phyloP scores from a whole-genome alignment of 371 early-diverging fungal genomes.

The Apophysomyces elegans region DNA sequence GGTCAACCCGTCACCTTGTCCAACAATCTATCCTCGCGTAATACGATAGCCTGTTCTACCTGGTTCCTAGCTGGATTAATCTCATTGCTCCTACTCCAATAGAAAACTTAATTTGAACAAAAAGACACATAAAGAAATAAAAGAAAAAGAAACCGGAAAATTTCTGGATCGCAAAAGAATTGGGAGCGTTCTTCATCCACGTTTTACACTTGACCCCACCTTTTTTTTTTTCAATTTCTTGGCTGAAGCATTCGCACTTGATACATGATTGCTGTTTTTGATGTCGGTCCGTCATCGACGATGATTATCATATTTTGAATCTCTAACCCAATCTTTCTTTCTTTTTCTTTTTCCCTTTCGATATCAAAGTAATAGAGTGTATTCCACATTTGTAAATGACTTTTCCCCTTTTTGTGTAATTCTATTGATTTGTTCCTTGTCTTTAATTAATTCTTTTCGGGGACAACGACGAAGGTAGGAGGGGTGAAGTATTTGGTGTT shows the following conservation, averaged over 20 bases:
- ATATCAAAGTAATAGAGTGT: background rate
- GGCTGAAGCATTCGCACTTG: no score
- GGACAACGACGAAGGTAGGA: constrained; percentile 61
- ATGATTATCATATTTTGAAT: no score
- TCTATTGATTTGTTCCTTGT: constrained; percentile 10
- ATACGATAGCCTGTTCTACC: background rate
- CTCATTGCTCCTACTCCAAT: background rate
- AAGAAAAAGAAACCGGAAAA: background rate
- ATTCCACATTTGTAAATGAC: background rate
- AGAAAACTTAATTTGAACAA: background rate
- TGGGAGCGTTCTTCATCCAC: no score
- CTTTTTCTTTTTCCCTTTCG: no score
- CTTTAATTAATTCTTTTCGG: constrained; percentile 41
- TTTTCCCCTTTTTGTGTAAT: background rate
- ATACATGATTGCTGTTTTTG: no score
- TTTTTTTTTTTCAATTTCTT: no score
- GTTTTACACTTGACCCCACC: no score
- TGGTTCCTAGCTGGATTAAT: background rate
- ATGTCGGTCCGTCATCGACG: no score
- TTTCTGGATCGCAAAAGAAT: no score
- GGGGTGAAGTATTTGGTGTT: constrained; percentile 82
- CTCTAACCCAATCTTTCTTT: no score
- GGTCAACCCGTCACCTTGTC: constrained; percentile 34
- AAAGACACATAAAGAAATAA: background rate
- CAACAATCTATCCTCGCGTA: constrained; percentile 17